Evolutionary conservation across 176 grass and related monocot genomes (phyloP), one percentile per base, ranked within the genome.

Genomic region (Carex littledalei): DNA sequence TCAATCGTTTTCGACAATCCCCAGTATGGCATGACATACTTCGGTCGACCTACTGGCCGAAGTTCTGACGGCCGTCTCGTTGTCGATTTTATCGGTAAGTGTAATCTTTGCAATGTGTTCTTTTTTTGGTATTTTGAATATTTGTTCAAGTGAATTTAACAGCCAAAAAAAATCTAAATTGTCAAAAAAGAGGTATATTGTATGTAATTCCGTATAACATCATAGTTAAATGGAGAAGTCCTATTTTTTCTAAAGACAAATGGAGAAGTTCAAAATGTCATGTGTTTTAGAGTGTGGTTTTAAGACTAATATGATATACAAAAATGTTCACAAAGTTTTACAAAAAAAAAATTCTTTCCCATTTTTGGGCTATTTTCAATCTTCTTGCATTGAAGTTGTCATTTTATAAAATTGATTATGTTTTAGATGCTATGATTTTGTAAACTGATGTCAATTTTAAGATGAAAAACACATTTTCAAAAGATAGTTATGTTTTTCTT

Each of bases 51-150:
- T 7, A 94, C 93, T 78, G 94, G 90, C 7, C 83, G 94, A 4
- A 92, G 94, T 87, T 97, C 94, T 34, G 89, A 97, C 57, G 94
- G 94, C 22, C 89, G 94, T 6, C 90, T 97, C 22, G 85, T 97
- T 45, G 84, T 96, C 84, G 94, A 96, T 78, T 96, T 96, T 87
- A 88, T 96, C 1, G 90, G 93, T 94, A 71, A 13, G 15, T 47
- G 0, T 64, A 10, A 50, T 35, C 7, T 22, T n/a, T 21, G 31
- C 11, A 6, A 50, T 32, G 12, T 63, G n/a, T 47, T 81, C 5
- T 58, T 81, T n/a, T 63, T 0, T 60, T 29, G 15, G 0, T 55
- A 20, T 26, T 17, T 56, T 78, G 17, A 52, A 56, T 79, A 79
- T 50, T 55, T 55, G 4, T 6, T 79, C 4, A 26, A 53, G 45